Evolutionary conservation across 2,329 filamentous ascomycete genomes (phyloP), one percentile per base, ranked within the genome.

Genomic region (Penicillium sp.): DNA sequence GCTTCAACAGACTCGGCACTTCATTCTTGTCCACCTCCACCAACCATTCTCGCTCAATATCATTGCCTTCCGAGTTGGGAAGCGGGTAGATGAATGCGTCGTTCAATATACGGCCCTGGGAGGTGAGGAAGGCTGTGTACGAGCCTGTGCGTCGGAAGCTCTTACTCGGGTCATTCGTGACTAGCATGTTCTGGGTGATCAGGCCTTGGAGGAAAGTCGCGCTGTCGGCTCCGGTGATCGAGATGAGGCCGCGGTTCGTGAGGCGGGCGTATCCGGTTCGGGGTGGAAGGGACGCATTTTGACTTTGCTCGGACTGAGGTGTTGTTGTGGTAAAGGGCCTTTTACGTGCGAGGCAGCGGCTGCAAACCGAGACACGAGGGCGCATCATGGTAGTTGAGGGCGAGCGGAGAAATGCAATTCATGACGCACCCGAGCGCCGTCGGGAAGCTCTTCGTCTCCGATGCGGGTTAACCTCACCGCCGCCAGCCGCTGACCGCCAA

Each of bases 151-250:
- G 65, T 47, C 61, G 64, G 46, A 65, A 58, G 33, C 57, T 65
- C 54, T 54, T 72, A 66, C 52, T 75, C 58, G 71, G 66, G 7
- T 75, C 68, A 40, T 70, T 71, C 12, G 64, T 64, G 0, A 81
- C 73, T 46, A 83, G 71, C 56, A 91, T 82, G 56, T 86, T 88
- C 56, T 87, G 84, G 1, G 93, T 96, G 58, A 94, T 83, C 50
- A 96, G 84, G 47, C 93, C 92, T 70, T 97, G 91, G 2, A 99
- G 82, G 72, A 92, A 97, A 61, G 88, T 87, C 40, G 88, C 82
- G 26, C 91, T 86, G 65, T 97, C 93, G 3, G 80, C 80, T 2
- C 94, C 94, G 13, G 86, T 83, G 56, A 97, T 78, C 33, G 87
- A 87, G 60, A 99, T 86, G 37, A 97, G 80, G 46, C 85, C 84